Conservation (phyloP, 2,329 filamentous ascomycete species). For the Helminthosporium solani region DNA sequence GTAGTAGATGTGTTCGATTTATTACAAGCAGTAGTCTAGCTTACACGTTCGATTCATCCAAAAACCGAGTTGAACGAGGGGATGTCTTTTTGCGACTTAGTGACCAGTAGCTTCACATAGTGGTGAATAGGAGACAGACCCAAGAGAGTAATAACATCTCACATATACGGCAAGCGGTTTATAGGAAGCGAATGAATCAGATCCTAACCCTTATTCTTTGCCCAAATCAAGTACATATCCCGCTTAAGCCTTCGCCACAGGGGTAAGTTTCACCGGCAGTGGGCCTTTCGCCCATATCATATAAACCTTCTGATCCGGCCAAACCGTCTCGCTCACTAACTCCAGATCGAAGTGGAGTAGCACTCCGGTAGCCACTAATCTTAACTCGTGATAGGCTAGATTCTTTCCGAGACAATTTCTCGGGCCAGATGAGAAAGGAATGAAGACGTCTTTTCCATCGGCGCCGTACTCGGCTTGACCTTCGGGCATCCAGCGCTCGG, state of each 20-base stretch:
- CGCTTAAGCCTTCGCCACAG: constrained; percentile 12
- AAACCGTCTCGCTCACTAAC: constrained; percentile 12
- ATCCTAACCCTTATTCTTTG: background rate
- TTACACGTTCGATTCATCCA: too few relatives aligned
- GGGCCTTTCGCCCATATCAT: constrained; percentile 37
- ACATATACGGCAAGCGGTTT: too few relatives aligned
- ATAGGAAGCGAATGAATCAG: background rate
- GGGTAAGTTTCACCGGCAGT: constrained; percentile 27
- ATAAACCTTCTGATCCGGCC: constrained; percentile 29
- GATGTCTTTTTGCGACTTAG: too few relatives aligned
- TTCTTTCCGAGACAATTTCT: constrained; percentile 38
- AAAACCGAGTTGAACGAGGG: too few relatives aligned
- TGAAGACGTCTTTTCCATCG: constrained; percentile 23
- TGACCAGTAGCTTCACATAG: too few relatives aligned
- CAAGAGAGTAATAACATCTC: too few relatives aligned
- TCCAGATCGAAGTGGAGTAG: constrained; percentile 31
- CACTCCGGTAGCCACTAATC: constrained; percentile 25
- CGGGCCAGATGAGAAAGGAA: constrained; percentile 30
- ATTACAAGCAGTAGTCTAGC: too few relatives aligned
- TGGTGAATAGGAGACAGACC: too few relatives aligned
- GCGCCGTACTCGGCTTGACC: constrained; percentile 18
- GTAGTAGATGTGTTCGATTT: too few relatives aligned
- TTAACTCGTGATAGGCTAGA: constrained; percentile 38
- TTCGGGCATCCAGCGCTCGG: constrained; percentile 39
- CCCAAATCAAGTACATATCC: too few relatives aligned